Conservation (phyloP, 2,329 filamentous ascomycete species). For the Colletotrichum lini region DNA sequence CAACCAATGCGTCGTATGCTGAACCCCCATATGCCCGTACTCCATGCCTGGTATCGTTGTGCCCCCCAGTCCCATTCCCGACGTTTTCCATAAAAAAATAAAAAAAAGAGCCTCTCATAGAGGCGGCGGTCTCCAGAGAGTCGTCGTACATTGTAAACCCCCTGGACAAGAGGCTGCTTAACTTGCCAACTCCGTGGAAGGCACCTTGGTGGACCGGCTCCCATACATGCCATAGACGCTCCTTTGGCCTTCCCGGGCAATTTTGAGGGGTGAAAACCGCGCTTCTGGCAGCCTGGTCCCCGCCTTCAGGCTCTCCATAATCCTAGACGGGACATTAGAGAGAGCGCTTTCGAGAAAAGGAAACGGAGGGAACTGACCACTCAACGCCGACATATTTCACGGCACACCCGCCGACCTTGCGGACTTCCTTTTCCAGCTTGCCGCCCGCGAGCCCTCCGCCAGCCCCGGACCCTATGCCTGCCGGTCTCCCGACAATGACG, state of each 20-base stretch:
- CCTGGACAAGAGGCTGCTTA: not conserved
- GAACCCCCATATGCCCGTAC: conserved; percentile 3
- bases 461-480: conserved; percentile 63
- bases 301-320: conserved; percentile 85
- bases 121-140: not conserved
- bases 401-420: conserved; percentile 74
- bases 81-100: not conserved
- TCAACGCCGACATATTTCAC: conserved; percentile 86
- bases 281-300: conserved; percentile 83
- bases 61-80: not conserved
- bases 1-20: conserved; percentile 26
- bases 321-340: conserved; percentile 62
- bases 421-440: conserved; percentile 88
- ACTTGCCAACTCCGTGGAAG: not conserved
- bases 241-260: conserved; percentile 73
- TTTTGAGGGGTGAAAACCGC: conserved; percentile 75
- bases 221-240: conserved; percentile 72
- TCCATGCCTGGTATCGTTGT: conserved; percentile 23
- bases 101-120: not conserved
- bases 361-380: conserved; percentile 69
- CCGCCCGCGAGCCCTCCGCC: conserved; percentile 82
- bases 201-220: not conserved
- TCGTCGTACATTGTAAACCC: not conserved
- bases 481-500: conserved; percentile 81
- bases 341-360: conserved; percentile 8